Percentiles rank a stretch among this genome's conserved stretches.
Conservation (phyloP, 2,329 filamentous ascomycete species). For the Dactylellina leptospora region DNA sequence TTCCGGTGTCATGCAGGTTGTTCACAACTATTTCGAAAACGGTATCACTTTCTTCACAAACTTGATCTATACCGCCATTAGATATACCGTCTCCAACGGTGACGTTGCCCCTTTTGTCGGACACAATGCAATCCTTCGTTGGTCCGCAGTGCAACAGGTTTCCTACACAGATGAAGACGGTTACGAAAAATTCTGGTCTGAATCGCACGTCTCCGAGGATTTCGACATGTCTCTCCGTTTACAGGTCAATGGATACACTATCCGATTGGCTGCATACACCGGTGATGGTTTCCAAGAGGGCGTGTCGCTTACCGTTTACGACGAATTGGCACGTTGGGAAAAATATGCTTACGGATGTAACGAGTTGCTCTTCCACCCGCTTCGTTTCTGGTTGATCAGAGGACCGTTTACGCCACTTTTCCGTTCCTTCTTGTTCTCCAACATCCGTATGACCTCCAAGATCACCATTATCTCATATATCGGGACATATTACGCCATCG, state of each 20-base stretch:
- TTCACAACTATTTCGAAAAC: conserved; percentile 76
- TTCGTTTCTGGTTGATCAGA: conserved; percentile 75
- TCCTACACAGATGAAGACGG: conserved; percentile 74
- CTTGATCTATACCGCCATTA: conserved; percentile 78
- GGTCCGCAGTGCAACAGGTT: conserved; percentile 78
- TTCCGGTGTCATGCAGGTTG: conserved; percentile 81
- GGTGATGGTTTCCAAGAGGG: conserved; percentile 83
- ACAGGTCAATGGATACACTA: conserved; percentile 75
- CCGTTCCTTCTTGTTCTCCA: conserved; percentile 75
- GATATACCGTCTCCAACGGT: conserved; percentile 78
- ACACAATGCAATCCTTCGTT: conserved; percentile 80
- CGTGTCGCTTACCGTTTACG: conserved; percentile 83
- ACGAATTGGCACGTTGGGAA: conserved; percentile 84
- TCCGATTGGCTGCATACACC: conserved; percentile 76
- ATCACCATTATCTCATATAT: conserved; percentile 80
- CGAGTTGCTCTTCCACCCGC: conserved; percentile 80
- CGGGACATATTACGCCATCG: conserved; percentile 82
- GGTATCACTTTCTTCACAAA: conserved; percentile 77
- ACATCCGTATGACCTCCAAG: conserved; percentile 78
- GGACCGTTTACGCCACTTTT: conserved; percentile 84
- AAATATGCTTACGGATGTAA: conserved; percentile 88
- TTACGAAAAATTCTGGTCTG: conserved; percentile 83
- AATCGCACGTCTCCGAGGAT: conserved; percentile 80
- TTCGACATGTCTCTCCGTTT: conserved; percentile 83
- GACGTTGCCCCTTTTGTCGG: conserved; percentile 82